Conservation (phyloP, 2,329 filamentous ascomycete species). For the Neobulgaria alba region DNA sequence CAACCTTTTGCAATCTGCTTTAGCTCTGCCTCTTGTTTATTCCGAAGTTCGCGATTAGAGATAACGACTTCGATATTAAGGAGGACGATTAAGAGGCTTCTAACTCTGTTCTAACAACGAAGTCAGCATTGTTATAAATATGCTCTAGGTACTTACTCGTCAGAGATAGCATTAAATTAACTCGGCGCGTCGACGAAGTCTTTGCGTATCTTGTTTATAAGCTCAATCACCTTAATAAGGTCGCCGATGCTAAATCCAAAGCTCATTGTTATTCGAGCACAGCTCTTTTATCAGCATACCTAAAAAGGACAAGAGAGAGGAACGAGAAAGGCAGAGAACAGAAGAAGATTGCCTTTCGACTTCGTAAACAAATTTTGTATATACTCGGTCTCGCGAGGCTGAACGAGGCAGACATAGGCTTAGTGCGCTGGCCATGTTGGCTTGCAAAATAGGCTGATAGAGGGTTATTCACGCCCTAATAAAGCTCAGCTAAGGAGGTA, state of each 20-base stretch:
- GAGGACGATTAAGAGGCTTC: slow-evolving; percentile 2
- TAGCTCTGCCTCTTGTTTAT: slow-evolving; percentile 14
- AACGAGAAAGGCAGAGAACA: not conserved
- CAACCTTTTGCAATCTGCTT: slow-evolving; percentile 12
- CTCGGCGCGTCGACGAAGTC: slow-evolving; percentile 1
- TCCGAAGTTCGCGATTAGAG: slow-evolving; percentile 7
- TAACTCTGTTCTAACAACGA: not conserved
- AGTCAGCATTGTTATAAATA: not conserved
- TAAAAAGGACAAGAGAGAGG: not conserved
- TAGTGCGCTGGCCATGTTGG: not conserved
- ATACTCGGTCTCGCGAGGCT: not conserved
- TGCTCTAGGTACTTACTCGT: not conserved
- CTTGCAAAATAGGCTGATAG: not conserved
- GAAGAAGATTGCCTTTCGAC: not conserved
- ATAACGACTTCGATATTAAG: slow-evolving; percentile 3
- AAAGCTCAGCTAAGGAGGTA: not conserved
- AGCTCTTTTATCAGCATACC: not conserved
- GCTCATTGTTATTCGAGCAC: slow-evolving; percentile 1
- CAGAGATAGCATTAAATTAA: not conserved
- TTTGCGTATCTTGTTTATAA: not conserved
- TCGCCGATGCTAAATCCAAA: slow-evolving; percentile 1
- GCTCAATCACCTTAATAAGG: not conserved
- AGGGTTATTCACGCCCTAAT: not conserved
- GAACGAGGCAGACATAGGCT: not conserved
- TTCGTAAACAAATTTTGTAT: not conserved